These are phyloP conservation scores for Pleurotus tuoliensis DNA, from an alignment of 768 basidiomycete genomes.

Conservation along the genomic window DNA sequence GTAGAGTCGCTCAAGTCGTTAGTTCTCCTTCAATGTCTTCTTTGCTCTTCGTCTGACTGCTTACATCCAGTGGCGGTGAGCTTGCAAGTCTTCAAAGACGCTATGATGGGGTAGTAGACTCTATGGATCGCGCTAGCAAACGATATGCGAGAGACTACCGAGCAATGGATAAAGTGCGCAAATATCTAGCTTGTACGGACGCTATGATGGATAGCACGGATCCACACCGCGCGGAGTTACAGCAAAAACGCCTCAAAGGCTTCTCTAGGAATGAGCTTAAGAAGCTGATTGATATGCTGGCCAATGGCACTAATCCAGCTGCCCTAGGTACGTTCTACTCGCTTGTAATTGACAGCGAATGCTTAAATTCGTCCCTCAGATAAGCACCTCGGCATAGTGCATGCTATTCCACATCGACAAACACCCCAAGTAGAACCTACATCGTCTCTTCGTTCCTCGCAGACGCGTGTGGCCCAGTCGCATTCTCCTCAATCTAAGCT, in stretches of 20 bases:
- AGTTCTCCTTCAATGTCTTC: too few relatives aligned
- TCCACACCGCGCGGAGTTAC: conserved; percentile 26
- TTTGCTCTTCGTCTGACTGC: too few relatives aligned
- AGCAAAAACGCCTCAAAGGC: conserved; percentile 11
- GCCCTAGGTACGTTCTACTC: conserved; percentile 2
- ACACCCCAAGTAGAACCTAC: neutral
- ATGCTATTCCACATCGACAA: neutral
- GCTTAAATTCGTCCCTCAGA: neutral
- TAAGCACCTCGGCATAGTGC: neutral
- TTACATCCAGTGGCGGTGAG: conserved; percentile 14
- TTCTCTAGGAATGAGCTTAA: conserved; percentile 9
- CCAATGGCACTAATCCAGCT: conserved; percentile 16
- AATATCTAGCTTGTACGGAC: neutral
- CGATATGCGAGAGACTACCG: conserved; percentile 49
- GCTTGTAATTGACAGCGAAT: neutral
- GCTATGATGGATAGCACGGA: conserved; percentile 23
- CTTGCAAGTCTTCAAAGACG: conserved; percentile 31
- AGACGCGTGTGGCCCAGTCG: neutral
- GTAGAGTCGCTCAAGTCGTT: conserved; percentile 17
- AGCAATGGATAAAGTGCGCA: conserved; percentile 46
- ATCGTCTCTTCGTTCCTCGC: neutral
- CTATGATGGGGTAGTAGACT: conserved; percentile 41
- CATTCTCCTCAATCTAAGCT: neutral
- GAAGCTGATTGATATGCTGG: conserved; percentile 14
- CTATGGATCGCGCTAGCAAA: conserved; percentile 39